phyloP scores from a whole-genome alignment of 192 early-diverging fungal species.

The Funneliformis mosseae region DNA sequence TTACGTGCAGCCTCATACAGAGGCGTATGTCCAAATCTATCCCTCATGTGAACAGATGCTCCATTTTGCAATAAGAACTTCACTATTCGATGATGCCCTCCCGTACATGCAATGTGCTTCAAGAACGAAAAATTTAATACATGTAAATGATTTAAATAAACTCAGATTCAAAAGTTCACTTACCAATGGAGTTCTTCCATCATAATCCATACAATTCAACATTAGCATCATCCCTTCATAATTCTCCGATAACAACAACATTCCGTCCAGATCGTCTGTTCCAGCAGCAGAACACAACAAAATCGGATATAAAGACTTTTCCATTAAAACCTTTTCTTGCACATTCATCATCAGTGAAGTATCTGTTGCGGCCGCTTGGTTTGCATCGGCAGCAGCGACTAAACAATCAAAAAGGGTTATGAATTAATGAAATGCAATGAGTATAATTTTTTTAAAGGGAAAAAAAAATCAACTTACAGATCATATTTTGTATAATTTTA shows the following conservation, averaged over 20 bases:
- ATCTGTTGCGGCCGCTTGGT: constrained; percentile 5
- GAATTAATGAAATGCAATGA: neutral
- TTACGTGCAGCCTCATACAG: constrained; percentile 79
- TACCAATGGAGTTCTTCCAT: constrained; percentile 44
- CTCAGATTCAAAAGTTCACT: constrained; percentile 23
- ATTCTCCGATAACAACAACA: constrained; percentile 64
- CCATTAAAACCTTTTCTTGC: constrained; percentile 51
- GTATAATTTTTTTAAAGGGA: neutral
- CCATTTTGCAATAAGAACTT: constrained; percentile 81
- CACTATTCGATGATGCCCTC: constrained; percentile 72
- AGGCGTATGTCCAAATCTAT: constrained; percentile 87
- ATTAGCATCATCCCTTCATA: constrained; percentile 62
- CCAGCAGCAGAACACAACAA: constrained; percentile 84
- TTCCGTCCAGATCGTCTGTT: constrained; percentile 81
- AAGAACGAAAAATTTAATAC: neutral
- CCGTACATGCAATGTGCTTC: constrained; percentile 77
- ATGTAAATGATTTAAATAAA: no score
- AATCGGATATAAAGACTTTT: constrained; percentile 79
- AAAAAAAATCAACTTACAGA: constrained; percentile 25
- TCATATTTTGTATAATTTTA: constrained; percentile 51
- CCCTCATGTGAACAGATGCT: constrained; percentile 88
- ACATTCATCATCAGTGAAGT: constrained; percentile 27
- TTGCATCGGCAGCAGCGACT: constrained; percentile 2
- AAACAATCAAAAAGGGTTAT: neutral
- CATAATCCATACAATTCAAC: constrained; percentile 79